A percentile compares a stretch with the other conserved stretches of the same genome.
Evolutionary conservation across 2,329 filamentous ascomycete genomes (phyloP).

Genomic region (Cladosporium halotolerans): DNA sequence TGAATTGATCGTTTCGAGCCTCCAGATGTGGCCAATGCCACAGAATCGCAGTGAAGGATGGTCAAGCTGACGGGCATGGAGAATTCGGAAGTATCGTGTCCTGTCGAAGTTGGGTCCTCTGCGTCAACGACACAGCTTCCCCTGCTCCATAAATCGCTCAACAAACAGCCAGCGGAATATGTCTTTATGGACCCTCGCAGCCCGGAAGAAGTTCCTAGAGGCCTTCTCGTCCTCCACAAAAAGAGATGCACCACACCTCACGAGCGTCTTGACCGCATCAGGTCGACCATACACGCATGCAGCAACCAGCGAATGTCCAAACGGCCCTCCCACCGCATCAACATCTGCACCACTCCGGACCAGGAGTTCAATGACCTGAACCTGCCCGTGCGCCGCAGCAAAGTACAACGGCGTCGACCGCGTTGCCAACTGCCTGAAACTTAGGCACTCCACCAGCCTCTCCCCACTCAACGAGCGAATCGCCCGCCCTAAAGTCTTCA

Average conservation of each 20-base stretch:
- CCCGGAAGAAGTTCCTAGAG: neutral
- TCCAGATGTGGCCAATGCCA: no score
- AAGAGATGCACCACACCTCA: neutral
- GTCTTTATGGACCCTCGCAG: neutral
- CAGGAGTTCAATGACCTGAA: neutral
- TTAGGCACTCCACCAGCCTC: neutral
- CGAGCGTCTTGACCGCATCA: neutral
- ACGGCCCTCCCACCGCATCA: neutral
- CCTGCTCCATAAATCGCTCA: neutral
- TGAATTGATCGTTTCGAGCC: no score
- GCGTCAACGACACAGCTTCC: neutral
- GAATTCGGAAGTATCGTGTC: no score
- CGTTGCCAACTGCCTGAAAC: neutral
- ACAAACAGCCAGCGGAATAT: neutral
- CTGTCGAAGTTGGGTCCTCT: no score
- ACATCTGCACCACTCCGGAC: neutral
- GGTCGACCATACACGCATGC: neutral
- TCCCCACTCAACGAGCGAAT: neutral
- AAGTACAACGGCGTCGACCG: neutral
- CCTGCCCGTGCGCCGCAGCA: neutral
- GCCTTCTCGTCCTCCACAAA: neutral
- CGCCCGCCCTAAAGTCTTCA: neutral
- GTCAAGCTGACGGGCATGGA: no score
- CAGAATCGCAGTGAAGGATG: no score
- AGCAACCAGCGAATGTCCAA: neutral